A percentile compares a stretch with the other conserved stretches of the same genome.
phyloP scores from a whole-genome alignment of 768 basidiomycete genomes.

The Tricholoma matsutake region DNA sequence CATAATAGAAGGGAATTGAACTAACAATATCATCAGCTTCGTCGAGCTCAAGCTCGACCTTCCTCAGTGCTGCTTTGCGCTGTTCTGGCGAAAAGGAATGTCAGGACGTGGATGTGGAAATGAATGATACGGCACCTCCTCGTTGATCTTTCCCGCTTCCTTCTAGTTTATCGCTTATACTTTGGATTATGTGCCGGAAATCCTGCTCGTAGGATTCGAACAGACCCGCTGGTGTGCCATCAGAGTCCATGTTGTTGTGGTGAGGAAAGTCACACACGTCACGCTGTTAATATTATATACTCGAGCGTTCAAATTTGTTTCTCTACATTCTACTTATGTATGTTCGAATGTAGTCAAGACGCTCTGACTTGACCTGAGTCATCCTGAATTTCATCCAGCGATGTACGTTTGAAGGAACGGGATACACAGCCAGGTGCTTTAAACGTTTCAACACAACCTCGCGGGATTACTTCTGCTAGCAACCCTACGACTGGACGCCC shows the following conservation, averaged over 20 bases:
- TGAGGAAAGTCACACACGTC: neutral
- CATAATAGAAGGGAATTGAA: constrained; percentile 1
- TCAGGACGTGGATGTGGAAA: neutral
- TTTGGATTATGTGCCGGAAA: constrained; percentile 66
- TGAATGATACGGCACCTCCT: constrained; percentile 52
- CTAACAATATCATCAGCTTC: constrained; percentile 93
- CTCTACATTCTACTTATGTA: too few relatives aligned
- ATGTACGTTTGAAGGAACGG: too few relatives aligned
- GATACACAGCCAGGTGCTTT: too few relatives aligned
- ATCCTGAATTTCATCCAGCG: too few relatives aligned
- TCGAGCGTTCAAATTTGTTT: too few relatives aligned
- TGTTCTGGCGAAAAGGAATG: constrained; percentile 52
- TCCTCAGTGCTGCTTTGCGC: constrained; percentile 72
- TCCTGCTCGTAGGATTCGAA: constrained; percentile 86
- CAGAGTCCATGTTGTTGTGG: constrained; percentile 42
- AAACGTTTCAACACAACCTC: too few relatives aligned
- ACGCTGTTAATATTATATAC: too few relatives aligned
- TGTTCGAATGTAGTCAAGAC: too few relatives aligned
- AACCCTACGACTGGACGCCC: too few relatives aligned
- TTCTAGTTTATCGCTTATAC: constrained; percentile 74
- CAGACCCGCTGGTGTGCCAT: constrained; percentile 63
- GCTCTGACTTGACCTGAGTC: too few relatives aligned
- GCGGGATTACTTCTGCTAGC: too few relatives aligned
- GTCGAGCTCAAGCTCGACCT: constrained; percentile 86
- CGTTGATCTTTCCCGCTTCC: constrained; percentile 60